Conservation (phyloP, 2,329 filamentous ascomycete species). For the Colletotrichum sp. region DNA sequence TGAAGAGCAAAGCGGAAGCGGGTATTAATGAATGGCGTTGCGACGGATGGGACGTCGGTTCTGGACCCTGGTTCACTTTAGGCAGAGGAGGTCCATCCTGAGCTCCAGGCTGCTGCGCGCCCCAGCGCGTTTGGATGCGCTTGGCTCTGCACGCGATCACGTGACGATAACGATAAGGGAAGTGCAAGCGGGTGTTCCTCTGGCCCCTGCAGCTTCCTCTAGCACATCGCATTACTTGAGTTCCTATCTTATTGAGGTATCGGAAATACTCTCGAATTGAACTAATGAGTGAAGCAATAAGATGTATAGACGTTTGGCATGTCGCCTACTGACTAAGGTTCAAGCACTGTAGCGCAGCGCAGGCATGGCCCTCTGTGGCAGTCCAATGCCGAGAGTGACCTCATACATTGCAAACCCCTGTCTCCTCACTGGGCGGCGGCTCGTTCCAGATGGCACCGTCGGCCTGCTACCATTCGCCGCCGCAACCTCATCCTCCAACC, state of each 20-base stretch:
- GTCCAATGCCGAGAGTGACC: constrained; percentile 11
- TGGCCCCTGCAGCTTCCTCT: not conserved
- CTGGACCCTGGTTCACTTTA: constrained; percentile 13
- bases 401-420: constrained; percentile 20
- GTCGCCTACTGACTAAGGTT: not conserved
- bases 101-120: constrained; percentile 20
- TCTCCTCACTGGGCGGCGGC: not conserved
- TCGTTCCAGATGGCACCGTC: constrained; percentile 1
- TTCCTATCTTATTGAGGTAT: not conserved
- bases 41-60: not conserved
- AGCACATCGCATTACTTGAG: not conserved
- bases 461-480: not conserved
- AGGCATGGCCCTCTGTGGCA: not conserved
- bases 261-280: no score
- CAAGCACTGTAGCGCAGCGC: not conserved
- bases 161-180: constrained; percentile 8
- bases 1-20: not conserved
- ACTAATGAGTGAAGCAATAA: not conserved
- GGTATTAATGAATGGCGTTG: not conserved
- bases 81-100: constrained; percentile 17
- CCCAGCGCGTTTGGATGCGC: not conserved
- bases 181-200: not conserved
- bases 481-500: not conserved
- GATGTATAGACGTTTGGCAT: not conserved
- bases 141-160: constrained; percentile 20